Conservation (phyloP, 148 eudicot species). For the Fagopyrum esculentum region DNA sequence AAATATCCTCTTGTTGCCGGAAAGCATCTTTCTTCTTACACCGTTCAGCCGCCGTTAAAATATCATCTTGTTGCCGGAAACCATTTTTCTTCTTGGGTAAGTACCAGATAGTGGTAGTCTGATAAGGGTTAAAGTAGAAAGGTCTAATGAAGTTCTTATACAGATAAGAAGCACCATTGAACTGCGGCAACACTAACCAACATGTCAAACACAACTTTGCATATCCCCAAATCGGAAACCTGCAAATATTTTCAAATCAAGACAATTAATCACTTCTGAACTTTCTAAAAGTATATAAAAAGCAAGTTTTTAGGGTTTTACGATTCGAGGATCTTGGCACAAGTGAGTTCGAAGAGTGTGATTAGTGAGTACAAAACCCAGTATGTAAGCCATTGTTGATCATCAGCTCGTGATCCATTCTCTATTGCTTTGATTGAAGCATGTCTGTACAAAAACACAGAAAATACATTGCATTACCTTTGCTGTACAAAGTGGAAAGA, state of each 20-base stretch:
- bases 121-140: slow-evolving; percentile 33
- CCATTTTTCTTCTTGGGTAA: slow-evolving; percentile 30
- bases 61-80: slow-evolving; percentile 31
- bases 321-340: slow-evolving; percentile 62
- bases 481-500: neutral
- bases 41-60: slow-evolving; percentile 38
- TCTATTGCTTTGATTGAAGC: slow-evolving; percentile 68
- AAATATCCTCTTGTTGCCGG: no score
- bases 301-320: slow-evolving; percentile 14
- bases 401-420: slow-evolving; percentile 53
- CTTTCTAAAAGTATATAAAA: no score
- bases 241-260: neutral
- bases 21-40: slow-evolving; percentile 36
- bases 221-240: slow-evolving; percentile 54
- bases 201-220: slow-evolving; percentile 42
- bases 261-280: no score
- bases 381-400: slow-evolving; percentile 81
- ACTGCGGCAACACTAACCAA: slow-evolving; percentile 51
- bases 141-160: slow-evolving; percentile 43
- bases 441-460: slow-evolving; percentile 27
- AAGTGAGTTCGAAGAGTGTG: slow-evolving; percentile 66
- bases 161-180: slow-evolving; percentile 50
- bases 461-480: slow-evolving; percentile 19
- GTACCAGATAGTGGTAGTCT: slow-evolving; percentile 31
- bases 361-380: slow-evolving; percentile 76